Conservation (phyloP, 2,329 filamentous ascomycete species). For the Tolypocladium pustulatum region DNA sequence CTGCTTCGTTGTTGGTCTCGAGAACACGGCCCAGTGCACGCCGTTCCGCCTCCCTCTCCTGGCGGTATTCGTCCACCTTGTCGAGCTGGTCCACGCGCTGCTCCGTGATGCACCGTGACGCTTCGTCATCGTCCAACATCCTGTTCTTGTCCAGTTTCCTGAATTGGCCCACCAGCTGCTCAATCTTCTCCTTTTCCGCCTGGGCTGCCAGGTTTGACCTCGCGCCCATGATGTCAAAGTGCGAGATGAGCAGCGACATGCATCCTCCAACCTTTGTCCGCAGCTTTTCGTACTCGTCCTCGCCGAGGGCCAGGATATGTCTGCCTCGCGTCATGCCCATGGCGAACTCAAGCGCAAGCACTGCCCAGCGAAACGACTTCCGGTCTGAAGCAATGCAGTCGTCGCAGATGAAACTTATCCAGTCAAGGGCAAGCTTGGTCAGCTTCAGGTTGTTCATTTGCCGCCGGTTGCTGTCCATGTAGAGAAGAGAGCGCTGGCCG, state of each 20-base stretch:
- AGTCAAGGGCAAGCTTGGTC: conserved; percentile 85
- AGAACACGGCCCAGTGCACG: conserved; percentile 83
- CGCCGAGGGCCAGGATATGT: conserved; percentile 82
- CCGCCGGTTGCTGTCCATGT: conserved; percentile 90
- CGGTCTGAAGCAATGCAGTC: conserved; percentile 90
- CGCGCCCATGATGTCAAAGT: conserved; percentile 98
- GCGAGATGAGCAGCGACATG: conserved; percentile 94
- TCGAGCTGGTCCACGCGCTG: conserved; percentile 64
- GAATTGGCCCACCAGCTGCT: conserved; percentile 67
- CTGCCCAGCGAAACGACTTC: conserved; percentile 95
- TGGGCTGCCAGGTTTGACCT: conserved; percentile 87
- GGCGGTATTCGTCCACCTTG: conserved; percentile 67
- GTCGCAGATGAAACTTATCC: conserved; percentile 96
- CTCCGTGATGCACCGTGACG: conserved; percentile 60
- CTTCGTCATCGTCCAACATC: conserved; percentile 74
- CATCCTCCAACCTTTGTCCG: conserved; percentile 87
- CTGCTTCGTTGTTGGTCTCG: conserved; percentile 90
- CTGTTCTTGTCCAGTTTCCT: conserved; percentile 68
- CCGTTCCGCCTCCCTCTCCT: conserved; percentile 71
- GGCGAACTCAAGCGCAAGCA: conserved; percentile 87
- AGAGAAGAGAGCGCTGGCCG: conserved; percentile 83
- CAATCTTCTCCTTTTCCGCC: conserved; percentile 80
- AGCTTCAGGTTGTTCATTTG: conserved; percentile 97
- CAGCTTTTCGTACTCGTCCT: conserved; percentile 75
- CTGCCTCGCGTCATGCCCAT: conserved; percentile 95